Conservation (phyloP, 2,329 filamentous ascomycete genomes). For the Penicillium janthinellum region DNA sequence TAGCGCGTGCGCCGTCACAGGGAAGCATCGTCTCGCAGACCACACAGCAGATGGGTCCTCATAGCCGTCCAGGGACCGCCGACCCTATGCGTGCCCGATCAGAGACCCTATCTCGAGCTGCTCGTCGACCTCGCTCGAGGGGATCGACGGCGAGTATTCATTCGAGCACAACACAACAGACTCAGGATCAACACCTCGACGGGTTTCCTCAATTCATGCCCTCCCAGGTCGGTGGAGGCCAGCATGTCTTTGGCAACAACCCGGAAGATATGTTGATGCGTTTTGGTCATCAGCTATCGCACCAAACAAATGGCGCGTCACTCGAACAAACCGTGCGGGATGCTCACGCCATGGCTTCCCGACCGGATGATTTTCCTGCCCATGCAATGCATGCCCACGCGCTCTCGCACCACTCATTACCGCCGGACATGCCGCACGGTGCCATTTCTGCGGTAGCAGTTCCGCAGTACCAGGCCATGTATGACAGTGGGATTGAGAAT, state of each 20-base stretch:
- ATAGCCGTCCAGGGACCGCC: conserved; percentile 44
- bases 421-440: conserved; percentile 38
- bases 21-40: conserved; percentile 43
- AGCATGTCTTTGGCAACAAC: conserved; percentile 42
- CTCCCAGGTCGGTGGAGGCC: conserved; percentile 35
- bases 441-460: conserved; percentile 36
- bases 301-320: conserved; percentile 38
- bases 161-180: conserved; percentile 49
- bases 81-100: conserved; percentile 46
- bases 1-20: conserved; percentile 42
- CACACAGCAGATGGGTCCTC: conserved; percentile 39
- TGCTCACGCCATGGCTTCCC: conserved; percentile 37
- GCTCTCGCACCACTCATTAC: conserved; percentile 40
- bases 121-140: conserved; percentile 47
- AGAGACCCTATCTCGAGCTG: conserved; percentile 44
- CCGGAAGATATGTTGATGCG: conserved; percentile 51
- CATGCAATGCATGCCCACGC: conserved; percentile 39
- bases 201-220: conserved; percentile 44
- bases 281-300: conserved; percentile 46
- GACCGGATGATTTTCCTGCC: conserved; percentile 41
- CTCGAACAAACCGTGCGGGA: conserved; percentile 44
- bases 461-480: conserved; percentile 43
- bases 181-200: conserved; percentile 46
- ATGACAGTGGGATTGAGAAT: conserved; percentile 46
- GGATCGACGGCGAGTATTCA: conserved; percentile 52